Conservation (phyloP, 2,329 filamentous ascomycete species). For the Emergomyces africanus region DNA sequence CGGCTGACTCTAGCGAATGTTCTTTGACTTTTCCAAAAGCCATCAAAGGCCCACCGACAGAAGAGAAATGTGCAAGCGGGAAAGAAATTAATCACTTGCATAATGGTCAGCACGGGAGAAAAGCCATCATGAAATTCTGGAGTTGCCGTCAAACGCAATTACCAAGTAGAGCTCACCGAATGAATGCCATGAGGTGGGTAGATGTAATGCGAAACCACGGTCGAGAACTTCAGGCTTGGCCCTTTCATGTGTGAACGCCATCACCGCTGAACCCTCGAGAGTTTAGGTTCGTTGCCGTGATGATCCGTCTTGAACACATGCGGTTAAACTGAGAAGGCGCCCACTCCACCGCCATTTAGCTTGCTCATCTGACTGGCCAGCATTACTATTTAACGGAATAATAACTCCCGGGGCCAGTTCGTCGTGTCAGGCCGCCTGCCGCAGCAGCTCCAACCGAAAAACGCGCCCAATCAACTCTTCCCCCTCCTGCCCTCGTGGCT, state of each 20-base stretch:
- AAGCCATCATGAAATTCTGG: not conserved
- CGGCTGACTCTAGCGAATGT: not conserved
- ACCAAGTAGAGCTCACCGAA: not conserved
- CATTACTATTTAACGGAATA: not conserved
- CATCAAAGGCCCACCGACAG: too few species aligned
- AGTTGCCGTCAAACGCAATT: not conserved
- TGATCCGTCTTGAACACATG: not conserved
- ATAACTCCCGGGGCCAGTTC: not conserved
- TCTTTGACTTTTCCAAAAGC: too few species aligned
- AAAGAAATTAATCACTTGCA: not conserved
- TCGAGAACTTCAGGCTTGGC: not conserved
- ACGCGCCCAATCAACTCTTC: not conserved
- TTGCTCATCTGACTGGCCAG: not conserved
- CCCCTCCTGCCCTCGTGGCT: not conserved
- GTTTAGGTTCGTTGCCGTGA: not conserved
- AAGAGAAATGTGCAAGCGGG: not conserved
- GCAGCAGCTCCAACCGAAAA: not conserved
- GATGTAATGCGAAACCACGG: not conserved
- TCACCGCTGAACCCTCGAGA: not conserved
- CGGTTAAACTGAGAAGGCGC: not conserved
- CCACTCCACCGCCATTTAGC: not conserved
- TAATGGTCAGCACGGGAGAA: not conserved
- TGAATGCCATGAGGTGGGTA: not conserved
- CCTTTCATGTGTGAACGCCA: not conserved
- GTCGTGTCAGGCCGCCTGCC: not conserved